Percentiles rank a stretch among this genome's conserved stretches.
phyloP scores from a whole-genome alignment of 108 stramenopile species.

The Cyclotella baltica region DNA sequence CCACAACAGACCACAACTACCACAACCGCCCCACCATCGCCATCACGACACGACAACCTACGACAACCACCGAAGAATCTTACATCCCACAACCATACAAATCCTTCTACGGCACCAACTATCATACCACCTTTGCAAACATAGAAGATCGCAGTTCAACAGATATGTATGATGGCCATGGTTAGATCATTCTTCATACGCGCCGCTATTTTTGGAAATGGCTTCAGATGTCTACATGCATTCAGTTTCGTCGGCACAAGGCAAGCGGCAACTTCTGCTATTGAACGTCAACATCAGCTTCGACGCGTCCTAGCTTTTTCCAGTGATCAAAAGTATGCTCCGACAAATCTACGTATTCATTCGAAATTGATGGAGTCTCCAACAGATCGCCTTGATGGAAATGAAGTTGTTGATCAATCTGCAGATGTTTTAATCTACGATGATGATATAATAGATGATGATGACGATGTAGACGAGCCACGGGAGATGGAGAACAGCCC shows the following conservation, averaged over 20 bases:
- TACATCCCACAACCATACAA: too few relatives aligned
- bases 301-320: neutral
- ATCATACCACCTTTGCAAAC: too few relatives aligned
- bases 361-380: neutral
- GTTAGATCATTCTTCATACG: constrained; percentile 3
- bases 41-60: too few relatives aligned
- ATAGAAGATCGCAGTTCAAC: too few relatives aligned
- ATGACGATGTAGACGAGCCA: neutral
- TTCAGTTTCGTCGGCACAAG: neutral
- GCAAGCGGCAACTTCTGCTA: neutral
- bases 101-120: too few relatives aligned
- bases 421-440: neutral
- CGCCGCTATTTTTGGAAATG: neutral
- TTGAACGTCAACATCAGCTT: neutral
- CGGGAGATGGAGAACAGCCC: neutral
- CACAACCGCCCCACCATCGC: too few relatives aligned
- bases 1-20: too few relatives aligned
- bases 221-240: too few relatives aligned
- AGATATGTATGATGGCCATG: too few relatives aligned
- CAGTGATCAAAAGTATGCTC: neutral
- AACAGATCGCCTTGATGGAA: constrained; percentile 2
- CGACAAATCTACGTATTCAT: neutral
- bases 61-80: too few relatives aligned
- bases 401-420: neutral
- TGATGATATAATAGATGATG: neutral